Conservation (phyloP, 345 rosid genomes). For the Passiflora organensis region DNA sequence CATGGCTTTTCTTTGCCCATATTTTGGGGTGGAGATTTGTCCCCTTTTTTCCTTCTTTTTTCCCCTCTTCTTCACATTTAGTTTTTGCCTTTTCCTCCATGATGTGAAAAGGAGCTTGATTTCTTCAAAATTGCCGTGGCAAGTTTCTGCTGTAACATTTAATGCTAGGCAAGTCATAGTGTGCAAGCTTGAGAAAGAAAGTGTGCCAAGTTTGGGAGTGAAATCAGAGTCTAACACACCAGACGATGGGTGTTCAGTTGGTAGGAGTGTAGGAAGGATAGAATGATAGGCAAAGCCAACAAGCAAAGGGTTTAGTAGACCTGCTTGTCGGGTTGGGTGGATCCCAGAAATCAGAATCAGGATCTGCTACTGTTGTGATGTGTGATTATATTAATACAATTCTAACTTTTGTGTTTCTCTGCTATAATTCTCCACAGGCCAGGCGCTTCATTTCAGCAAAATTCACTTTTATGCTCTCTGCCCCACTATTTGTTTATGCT, state of each 20-base stretch:
- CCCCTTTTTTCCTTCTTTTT: background rate
- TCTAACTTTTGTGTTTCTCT: background rate
- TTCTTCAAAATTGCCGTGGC: conserved; percentile 10
- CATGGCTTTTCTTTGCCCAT: conserved; percentile 17
- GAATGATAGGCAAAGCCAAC: conserved; percentile 37
- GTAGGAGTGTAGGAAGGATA: conserved; percentile 25
- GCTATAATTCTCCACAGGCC: background rate
- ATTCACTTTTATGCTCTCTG: background rate
- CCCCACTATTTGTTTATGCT: background rate
- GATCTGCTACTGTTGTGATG: conserved; percentile 43
- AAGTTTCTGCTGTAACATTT: conserved; percentile 1
- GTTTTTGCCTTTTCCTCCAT: conserved; percentile 22
- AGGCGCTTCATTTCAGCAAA: conserved; percentile 1
- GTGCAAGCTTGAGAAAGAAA: background rate
- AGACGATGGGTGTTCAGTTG: conserved; percentile 30
- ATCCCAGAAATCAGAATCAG: conserved; percentile 56
- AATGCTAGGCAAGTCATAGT: background rate
- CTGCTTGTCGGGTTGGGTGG: conserved; percentile 48
- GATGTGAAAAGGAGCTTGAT: conserved; percentile 21
- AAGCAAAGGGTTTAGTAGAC: conserved; percentile 32
- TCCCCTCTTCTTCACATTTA: conserved; percentile 9
- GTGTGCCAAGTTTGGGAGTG: background rate
- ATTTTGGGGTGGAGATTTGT: conserved; percentile 14
- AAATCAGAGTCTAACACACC: background rate
- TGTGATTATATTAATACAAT: conserved; percentile 20